Evolutionary conservation across 2,329 filamentous ascomycete species (phyloP).

Genomic region (Pyrenochaeta sp.): DNA sequence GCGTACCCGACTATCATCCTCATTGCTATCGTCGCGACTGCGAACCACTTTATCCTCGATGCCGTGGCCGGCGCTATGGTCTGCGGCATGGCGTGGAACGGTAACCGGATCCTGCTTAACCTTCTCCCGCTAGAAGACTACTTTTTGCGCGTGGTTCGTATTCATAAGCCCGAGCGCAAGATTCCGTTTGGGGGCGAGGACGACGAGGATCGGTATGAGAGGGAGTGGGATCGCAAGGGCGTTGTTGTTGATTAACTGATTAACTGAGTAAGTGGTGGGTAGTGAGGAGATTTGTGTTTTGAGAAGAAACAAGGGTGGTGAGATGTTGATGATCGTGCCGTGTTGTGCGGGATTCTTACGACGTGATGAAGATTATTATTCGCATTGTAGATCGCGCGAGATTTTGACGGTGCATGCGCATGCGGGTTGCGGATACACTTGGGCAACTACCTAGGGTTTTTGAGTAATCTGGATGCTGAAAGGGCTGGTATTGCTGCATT

Average conservation of each 20-base stretch:
- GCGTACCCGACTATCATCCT: slow-evolving; percentile 71
- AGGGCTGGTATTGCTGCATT: no score
- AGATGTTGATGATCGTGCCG: no score
- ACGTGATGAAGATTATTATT: no score
- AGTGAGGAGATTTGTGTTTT: no score
- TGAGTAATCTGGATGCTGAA: no score
- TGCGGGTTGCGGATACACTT: no score
- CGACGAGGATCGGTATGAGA: slow-evolving; percentile 15
- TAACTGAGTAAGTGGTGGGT: no score
- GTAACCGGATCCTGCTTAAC: slow-evolving; percentile 65
- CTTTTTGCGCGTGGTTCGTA: slow-evolving; percentile 67
- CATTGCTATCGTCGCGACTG: slow-evolving; percentile 72
- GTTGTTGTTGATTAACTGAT: slow-evolving; percentile 26
- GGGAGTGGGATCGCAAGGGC: slow-evolving; percentile 21
- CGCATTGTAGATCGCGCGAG: no score
- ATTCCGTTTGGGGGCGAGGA: slow-evolving; percentile 27
- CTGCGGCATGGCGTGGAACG: slow-evolving; percentile 69
- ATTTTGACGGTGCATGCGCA: no score
- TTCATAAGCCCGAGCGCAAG: slow-evolving; percentile 66
- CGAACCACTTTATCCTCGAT: slow-evolving; percentile 76
- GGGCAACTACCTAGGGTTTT: no score
- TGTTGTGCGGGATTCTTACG: no score
- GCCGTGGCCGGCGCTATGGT: slow-evolving; percentile 73
- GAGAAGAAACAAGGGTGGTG: no score
- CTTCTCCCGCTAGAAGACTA: slow-evolving; percentile 72